Percentiles rank a stretch among this genome's conserved stretches.
These are phyloP conservation scores for Phaeosphaeria sp. DNA, from an alignment of 2,329 filamentous ascomycete genomes.

Conservation along the genomic window DNA sequence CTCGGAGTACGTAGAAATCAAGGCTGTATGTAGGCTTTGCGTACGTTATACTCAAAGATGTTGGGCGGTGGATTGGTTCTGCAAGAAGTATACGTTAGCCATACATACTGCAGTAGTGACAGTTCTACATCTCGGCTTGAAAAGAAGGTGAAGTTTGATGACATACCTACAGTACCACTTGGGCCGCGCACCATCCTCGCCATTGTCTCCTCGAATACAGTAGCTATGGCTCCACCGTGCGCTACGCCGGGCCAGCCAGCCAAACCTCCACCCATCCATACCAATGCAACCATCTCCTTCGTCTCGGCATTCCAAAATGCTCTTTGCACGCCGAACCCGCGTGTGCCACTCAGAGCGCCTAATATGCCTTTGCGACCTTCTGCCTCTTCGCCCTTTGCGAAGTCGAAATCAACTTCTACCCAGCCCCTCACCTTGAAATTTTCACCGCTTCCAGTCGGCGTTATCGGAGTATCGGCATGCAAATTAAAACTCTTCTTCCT, in stretches of 20 bases:
- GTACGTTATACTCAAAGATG: conserved; percentile 63
- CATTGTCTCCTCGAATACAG: conserved; percentile 72
- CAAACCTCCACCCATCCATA: conserved; percentile 70
- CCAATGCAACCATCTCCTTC: conserved; percentile 66
- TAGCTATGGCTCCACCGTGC: conserved; percentile 74
- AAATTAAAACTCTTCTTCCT: conserved; percentile 35
- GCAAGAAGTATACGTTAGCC: conserved; percentile 3
- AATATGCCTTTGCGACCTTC: conserved; percentile 34
- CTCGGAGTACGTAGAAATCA: conserved; percentile 68
- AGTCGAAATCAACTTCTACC: conserved; percentile 39
- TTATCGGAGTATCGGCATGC: conserved; percentile 29
- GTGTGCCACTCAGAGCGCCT: conserved; percentile 43
- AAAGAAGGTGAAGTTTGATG: not conserved
- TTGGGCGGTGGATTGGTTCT: conserved; percentile 42
- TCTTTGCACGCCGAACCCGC: conserved; percentile 59
- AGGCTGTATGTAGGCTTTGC: conserved; percentile 65
- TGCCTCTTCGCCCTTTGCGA: conserved; percentile 18
- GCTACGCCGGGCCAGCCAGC: conserved; percentile 74
- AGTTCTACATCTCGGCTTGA: not conserved
- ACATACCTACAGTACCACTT: conserved; percentile 33
- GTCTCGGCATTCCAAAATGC: conserved; percentile 68
- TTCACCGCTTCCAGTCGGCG: not conserved
- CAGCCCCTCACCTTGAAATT: conserved; percentile 29
- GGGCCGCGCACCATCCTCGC: conserved; percentile 69
- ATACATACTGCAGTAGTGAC: not conserved